These are phyloP conservation scores for Blastobotrys petasosporus DNA, from an alignment of 1,139 yeast genomes.

Conservation along the genomic window DNA sequence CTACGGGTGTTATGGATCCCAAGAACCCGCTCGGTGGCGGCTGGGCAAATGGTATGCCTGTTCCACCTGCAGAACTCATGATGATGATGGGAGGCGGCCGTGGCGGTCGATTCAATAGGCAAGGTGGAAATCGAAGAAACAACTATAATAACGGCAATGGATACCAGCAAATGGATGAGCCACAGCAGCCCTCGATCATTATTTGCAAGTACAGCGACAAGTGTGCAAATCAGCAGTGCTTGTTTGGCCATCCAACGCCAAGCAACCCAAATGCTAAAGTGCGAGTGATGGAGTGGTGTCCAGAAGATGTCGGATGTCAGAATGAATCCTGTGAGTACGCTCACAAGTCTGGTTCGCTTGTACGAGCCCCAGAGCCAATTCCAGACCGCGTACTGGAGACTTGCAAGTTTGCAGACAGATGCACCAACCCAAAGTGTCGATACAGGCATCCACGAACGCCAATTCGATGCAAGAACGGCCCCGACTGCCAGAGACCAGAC, in stretches of 20 bases:
- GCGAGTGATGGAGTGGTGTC: slow-evolving; percentile 67
- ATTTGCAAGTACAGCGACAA: slow-evolving; percentile 69
- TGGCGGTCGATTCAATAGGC: slow-evolving; percentile 32
- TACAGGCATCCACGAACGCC: slow-evolving; percentile 76
- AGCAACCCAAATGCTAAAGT: slow-evolving; percentile 71
- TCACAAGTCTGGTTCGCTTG: slow-evolving; percentile 63
- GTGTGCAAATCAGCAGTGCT: slow-evolving; percentile 74
- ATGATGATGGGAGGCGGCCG: slow-evolving; percentile 1
- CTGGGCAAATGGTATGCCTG: slow-evolving; percentile 13
- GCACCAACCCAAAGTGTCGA: slow-evolving; percentile 74
- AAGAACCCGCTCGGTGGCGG: slow-evolving; percentile 10
- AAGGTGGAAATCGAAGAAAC: slow-evolving; percentile 24
- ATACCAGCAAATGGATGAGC: slow-evolving; percentile 8
- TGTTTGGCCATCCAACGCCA: slow-evolving; percentile 89
- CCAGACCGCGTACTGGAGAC: slow-evolving; percentile 48
- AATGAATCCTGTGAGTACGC: slow-evolving; percentile 62
- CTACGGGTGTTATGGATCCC: slow-evolving; percentile 5
- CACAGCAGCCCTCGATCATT: slow-evolving; percentile 7
- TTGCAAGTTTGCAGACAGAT: slow-evolving; percentile 69
- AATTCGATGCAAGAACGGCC: slow-evolving; percentile 75
- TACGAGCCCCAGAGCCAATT: slow-evolving; percentile 25
- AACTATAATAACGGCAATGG: slow-evolving; percentile 2
- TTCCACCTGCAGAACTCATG: slow-evolving; percentile 5
- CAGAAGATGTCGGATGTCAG: slow-evolving; percentile 57
- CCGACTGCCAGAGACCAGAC: slow-evolving; percentile 67